Evolutionary conservation across 2,329 filamentous ascomycete genomes (phyloP).

Genomic region (Domatiomyces catenatus): DNA sequence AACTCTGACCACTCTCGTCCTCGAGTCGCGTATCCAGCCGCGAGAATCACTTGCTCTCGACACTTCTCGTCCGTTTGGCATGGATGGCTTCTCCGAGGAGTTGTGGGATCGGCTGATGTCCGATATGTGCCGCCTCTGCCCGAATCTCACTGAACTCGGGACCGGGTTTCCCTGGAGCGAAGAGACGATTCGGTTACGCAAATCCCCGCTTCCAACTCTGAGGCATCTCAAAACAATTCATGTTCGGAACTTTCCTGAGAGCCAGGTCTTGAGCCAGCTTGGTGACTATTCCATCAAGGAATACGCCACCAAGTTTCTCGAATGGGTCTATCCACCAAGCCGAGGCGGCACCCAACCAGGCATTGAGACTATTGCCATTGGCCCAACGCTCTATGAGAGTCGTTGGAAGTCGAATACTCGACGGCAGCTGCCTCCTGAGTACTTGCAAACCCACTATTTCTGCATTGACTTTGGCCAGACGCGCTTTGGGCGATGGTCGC

Average conservation of each 20-base stretch:
- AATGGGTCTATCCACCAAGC: constrained; percentile 14
- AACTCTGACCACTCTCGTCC: constrained; percentile 13
- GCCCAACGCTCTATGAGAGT: constrained; percentile 16
- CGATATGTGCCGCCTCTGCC: constrained; percentile 15
- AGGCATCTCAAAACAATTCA: constrained; percentile 14
- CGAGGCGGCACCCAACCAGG: constrained; percentile 7
- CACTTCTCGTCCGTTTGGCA: constrained; percentile 16
- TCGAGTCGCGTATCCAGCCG: constrained; percentile 17
- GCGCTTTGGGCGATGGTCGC: constrained; percentile 15
- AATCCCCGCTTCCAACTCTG: constrained; percentile 12
- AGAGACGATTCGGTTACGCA: constrained; percentile 15
- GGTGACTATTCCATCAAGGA: constrained; percentile 18
- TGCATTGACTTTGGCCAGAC: constrained; percentile 17
- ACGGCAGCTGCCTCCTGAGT: constrained; percentile 10
- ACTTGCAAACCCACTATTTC: constrained; percentile 16
- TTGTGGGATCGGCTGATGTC: constrained; percentile 16
- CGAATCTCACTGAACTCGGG: constrained; percentile 14
- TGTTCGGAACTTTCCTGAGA: constrained; percentile 18
- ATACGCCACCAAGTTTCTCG: constrained; percentile 16
- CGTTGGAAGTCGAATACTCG: constrained; percentile 9
- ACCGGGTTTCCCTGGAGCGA: constrained; percentile 18
- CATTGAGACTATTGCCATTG: constrained; percentile 15
- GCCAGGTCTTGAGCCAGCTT: constrained; percentile 12
- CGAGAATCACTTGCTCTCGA: constrained; percentile 15
- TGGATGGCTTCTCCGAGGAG: constrained; percentile 16